Percentiles rank a stretch among this genome's conserved stretches.
Conservation (phyloP, 371 early-diverging fungal genomes). For the Mortierella sp. region DNA sequence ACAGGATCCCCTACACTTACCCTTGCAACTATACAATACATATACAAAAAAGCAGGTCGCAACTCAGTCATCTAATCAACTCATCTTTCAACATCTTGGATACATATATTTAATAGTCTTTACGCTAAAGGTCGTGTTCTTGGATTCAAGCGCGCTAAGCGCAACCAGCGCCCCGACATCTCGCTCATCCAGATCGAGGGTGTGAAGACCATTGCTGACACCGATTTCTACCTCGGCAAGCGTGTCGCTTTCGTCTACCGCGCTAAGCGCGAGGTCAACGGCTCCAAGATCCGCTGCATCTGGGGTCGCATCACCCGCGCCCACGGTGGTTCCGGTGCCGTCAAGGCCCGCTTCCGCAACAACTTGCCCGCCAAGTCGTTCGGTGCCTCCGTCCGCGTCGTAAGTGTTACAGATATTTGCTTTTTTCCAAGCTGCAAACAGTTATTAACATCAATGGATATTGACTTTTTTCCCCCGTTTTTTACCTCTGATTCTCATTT, state of each 20-base stretch:
- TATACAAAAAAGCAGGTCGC: no score
- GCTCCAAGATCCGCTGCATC: slow-evolving; percentile 94
- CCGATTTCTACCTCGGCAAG: slow-evolving; percentile 92
- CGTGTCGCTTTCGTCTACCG: slow-evolving; percentile 81
- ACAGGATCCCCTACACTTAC: neutral
- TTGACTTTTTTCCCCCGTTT: no score
- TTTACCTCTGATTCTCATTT: no score
- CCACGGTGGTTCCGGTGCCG: slow-evolving; percentile 97
- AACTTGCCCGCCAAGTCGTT: slow-evolving; percentile 96
- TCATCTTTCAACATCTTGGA: neutral
- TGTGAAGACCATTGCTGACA: slow-evolving; percentile 85
- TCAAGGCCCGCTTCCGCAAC: slow-evolving; percentile 96
- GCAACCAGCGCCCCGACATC: slow-evolving; percentile 90
- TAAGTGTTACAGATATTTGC: no score
- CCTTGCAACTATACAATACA: no score
- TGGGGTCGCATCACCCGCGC: slow-evolving; percentile 97
- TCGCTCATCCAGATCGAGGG: slow-evolving; percentile 95
- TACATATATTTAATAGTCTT: slow-evolving; percentile 75
- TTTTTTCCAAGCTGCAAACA: no score
- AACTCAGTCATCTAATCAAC: neutral
- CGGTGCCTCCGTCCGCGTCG: slow-evolving; percentile 93
- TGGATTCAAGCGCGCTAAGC: slow-evolving; percentile 94
- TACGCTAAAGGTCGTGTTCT: slow-evolving; percentile 97
- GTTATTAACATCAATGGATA: no score
- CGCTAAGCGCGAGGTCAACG: slow-evolving; percentile 91